Conservation (phyloP, 108 stramenopile species). For the Licmophora abbreviata region DNA sequence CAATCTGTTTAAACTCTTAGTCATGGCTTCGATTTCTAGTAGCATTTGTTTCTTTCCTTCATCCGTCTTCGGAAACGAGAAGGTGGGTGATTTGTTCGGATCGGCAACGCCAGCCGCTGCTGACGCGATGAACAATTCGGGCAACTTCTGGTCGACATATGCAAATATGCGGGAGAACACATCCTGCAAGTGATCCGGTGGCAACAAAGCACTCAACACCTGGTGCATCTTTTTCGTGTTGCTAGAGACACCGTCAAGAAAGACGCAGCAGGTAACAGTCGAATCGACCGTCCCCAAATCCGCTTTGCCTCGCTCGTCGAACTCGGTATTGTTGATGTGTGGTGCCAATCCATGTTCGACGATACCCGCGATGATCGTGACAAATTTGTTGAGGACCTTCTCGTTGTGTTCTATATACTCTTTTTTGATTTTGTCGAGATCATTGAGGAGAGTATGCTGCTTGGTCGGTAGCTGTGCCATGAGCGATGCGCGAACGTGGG, state of each 20-base stretch:
- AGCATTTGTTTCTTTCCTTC: conserved; percentile 64
- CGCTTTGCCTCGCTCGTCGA: conserved; percentile 48
- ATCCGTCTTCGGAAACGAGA: conserved; percentile 59
- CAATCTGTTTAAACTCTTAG: conserved; percentile 54
- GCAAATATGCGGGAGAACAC: conserved; percentile 91
- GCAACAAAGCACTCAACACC: conserved; percentile 80
- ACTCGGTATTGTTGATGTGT: conserved; percentile 57
- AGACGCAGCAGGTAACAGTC: conserved; percentile 51
- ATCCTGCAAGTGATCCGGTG: conserved; percentile 87
- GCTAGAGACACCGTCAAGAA: conserved; percentile 81
- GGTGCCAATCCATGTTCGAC: conserved; percentile 80
- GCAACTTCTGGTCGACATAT: conserved; percentile 77
- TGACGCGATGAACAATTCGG: conserved; percentile 43
- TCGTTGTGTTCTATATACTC: conserved; percentile 88
- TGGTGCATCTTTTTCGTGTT: conserved; percentile 91
- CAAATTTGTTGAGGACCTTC: conserved; percentile 92
- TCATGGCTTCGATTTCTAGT: conserved; percentile 56
- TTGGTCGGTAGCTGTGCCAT: conserved; percentile 87
- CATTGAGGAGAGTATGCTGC: conserved; percentile 82
- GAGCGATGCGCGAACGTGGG: conserved; percentile 88
- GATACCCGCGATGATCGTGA: conserved; percentile 91
- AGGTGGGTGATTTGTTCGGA: conserved; percentile 12
- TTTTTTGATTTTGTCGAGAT: conserved; percentile 86
- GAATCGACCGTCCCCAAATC: conserved; percentile 11
- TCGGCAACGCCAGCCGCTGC: conserved; percentile 17